Conservation (phyloP, 352 stramenopile species). For the Globisporangium iwayamae region DNA sequence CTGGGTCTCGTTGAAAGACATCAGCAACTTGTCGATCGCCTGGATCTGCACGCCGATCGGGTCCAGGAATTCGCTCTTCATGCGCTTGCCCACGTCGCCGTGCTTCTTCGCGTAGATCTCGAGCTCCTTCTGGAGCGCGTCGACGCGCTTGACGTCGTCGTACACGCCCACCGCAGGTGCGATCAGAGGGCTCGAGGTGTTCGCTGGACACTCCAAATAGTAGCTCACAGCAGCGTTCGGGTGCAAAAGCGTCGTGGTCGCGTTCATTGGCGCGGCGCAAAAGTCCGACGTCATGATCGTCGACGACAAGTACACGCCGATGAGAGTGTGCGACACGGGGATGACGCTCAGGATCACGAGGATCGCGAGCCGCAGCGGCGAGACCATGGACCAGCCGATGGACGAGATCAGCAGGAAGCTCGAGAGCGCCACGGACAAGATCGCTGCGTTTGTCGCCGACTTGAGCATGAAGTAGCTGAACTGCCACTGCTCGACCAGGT, state of each 20-base stretch:
- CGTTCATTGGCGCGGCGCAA: slow-evolving; percentile 66
- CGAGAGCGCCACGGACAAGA: slow-evolving; percentile 61
- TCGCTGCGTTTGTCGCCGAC: slow-evolving; percentile 75
- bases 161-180: slow-evolving; percentile 27
- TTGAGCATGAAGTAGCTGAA: slow-evolving; percentile 82
- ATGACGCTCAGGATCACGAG: slow-evolving; percentile 73
- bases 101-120: slow-evolving; percentile 48
- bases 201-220: slow-evolving; percentile 59
- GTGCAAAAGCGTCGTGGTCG: slow-evolving; percentile 53
- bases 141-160: slow-evolving; percentile 28
- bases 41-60: slow-evolving; percentile 54
- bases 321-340: slow-evolving; percentile 74
- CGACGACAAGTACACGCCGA: slow-evolving; percentile 73
- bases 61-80: slow-evolving; percentile 73
- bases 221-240: slow-evolving; percentile 46
- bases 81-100: slow-evolving; percentile 44
- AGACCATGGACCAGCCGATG: slow-evolving; percentile 79
- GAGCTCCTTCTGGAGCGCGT: slow-evolving; percentile 40
- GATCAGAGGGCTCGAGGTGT: slow-evolving; percentile 48
- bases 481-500: slow-evolving; percentile 56
- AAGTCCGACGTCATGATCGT: slow-evolving; percentile 83
- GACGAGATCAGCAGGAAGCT: slow-evolving; percentile 79
- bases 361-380: slow-evolving; percentile 68
- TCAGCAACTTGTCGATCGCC: slow-evolving; percentile 25
- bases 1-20: slow-evolving; percentile 41